Evolutionary conservation across 345 rosid species (phyloP), one percentile per base, ranked within the genome.

Genomic region (Euphorbia tirucalli): DNA sequence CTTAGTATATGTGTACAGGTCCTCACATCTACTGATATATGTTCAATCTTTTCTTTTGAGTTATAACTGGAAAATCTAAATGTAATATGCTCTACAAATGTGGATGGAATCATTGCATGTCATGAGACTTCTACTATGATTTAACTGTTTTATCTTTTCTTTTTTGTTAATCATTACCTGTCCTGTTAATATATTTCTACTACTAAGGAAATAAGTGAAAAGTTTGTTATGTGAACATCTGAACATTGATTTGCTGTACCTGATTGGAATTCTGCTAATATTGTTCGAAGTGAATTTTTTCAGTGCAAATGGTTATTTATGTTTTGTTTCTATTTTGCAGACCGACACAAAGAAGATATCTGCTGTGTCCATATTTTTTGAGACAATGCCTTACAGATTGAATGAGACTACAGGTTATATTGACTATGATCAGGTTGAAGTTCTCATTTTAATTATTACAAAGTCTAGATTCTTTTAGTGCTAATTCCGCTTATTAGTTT

Each of bases 381-480:
- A 94, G 88, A 91, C 96, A 57, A 87, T 94, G 98, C 98, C 98
- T 11, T 94, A 94, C 71, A 86, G 98, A 87, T 81, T 94, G 79
- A 66, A 94, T 68, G 98, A 94, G 83, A 87, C 61, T 82, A 91
- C 98, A 3, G 97, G 97, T 37, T 91, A 88, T 79, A 91, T 94
- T 65, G 96, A 94, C 78, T 94, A 94, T 48, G 96, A 91, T 28
- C 98, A 91, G 98, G 98, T 91, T 22, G 56, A 46, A 69, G 19
- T 37, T 71, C 7, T 58, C 37, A 18, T 3, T 73, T 70, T 2
- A 67, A 49, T 37, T 37, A 25, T 4, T 49, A 13, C 22, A 43
- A 44, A 10, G 5, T 65, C 50, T n/a, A 63, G 55, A 43, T 52
- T 69, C 7, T 16, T 21, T 43, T 18, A 21, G 14, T 59, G 22